Conservation (phyloP, 129 eudicot species). For the Apium graveolens region DNA sequence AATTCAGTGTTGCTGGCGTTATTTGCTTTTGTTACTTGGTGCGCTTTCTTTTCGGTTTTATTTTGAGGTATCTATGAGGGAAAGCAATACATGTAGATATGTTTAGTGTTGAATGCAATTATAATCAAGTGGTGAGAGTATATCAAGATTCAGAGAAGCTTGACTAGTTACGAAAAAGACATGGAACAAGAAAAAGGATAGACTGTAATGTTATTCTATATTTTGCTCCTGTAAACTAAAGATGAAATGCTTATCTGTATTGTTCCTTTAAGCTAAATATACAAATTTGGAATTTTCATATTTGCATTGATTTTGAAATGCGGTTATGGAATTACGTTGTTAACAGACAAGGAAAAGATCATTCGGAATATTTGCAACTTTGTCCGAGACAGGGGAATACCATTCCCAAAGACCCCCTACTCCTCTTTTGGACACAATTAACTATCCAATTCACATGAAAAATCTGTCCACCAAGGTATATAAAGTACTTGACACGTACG, state of each 20-base stretch:
- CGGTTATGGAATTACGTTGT: not conserved
- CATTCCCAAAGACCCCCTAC: slow-evolving; percentile 88
- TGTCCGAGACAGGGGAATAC: slow-evolving; percentile 79
- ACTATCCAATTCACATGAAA: slow-evolving; percentile 95
- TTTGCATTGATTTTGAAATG: not conserved
- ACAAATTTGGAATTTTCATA: not conserved
- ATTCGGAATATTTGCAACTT: slow-evolving; percentile 49
- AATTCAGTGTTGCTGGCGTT: not conserved
- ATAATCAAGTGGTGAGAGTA: not conserved
- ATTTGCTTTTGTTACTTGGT: not conserved
- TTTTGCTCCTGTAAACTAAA: not conserved
- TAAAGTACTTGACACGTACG: no score
- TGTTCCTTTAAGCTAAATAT: not conserved
- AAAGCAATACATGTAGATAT: not conserved
- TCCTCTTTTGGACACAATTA: slow-evolving; percentile 90
- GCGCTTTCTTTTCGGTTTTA: not conserved
- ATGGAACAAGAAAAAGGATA: not conserved
- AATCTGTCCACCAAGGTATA: slow-evolving; percentile 80
- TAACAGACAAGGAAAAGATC: slow-evolving; percentile 45
- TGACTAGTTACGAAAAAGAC: not conserved
- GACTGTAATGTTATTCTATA: not conserved
- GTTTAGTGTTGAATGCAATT: not conserved
- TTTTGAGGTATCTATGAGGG: not conserved
- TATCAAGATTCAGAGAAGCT: not conserved
- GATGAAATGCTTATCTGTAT: not conserved